phyloP scores from a whole-genome alignment of 805 yeast species.

The Dipodascopsis uninucleata region DNA sequence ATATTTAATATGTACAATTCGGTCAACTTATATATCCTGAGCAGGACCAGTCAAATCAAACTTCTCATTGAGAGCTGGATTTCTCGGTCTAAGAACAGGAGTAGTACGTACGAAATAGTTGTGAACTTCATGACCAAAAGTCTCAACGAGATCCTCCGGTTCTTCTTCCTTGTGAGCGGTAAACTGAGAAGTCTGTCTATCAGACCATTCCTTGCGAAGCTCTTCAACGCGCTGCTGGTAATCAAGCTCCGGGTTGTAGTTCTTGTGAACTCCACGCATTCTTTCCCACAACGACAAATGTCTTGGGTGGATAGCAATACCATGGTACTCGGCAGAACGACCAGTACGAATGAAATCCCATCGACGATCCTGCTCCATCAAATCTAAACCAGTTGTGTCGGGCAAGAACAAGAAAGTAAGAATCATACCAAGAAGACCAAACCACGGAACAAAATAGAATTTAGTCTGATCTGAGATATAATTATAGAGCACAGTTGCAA shows the following conservation, averaged over 20 bases:
- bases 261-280: constrained; percentile 34
- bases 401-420: constrained; percentile 37
- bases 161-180: constrained; percentile 19
- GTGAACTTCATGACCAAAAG: constrained; percentile 35
- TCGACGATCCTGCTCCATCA: constrained; percentile 40
- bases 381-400: constrained; percentile 40
- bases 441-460: constrained; percentile 41
- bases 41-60: no score
- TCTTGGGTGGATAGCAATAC: constrained; percentile 38
- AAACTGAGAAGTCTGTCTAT: constrained; percentile 34
- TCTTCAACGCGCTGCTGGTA: constrained; percentile 40
- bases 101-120: constrained; percentile 38
- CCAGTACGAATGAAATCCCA: constrained; percentile 38
- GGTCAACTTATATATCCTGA: no score
- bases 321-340: constrained; percentile 39
- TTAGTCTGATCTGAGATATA: constrained; percentile 36
- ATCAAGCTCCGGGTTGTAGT: constrained; percentile 40
- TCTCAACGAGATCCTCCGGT: constrained; percentile 30
- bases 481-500: constrained; percentile 36
- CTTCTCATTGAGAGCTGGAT: no score
- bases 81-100: no score
- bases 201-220: constrained; percentile 39
- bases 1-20: no score
- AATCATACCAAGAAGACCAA: constrained; percentile 40
- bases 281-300: constrained; percentile 40